These are phyloP conservation scores for Arthroderma sp. DNA, from an alignment of 2,329 filamentous ascomycete genomes.

Conservation along the genomic window DNA sequence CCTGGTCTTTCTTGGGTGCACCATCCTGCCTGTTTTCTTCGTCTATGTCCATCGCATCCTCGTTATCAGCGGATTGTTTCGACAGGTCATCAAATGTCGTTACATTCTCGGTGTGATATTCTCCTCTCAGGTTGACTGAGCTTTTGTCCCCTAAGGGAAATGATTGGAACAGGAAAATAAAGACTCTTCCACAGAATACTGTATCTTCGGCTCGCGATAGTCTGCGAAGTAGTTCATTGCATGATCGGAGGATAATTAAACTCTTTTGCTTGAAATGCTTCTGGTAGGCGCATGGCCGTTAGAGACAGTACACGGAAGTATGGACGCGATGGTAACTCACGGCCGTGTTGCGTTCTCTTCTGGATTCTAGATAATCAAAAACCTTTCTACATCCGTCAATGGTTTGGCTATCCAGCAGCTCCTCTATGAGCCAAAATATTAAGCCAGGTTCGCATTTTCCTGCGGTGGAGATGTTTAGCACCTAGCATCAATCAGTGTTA, in stretches of 20 bases:
- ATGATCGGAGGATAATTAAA: conserved; percentile 78
- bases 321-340: conserved; percentile 29
- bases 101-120: conserved; percentile 91
- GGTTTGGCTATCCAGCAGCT: conserved; percentile 89
- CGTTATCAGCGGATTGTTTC: conserved; percentile 21
- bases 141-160: conserved; percentile 94
- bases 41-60: conserved; percentile 56
- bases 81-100: conserved; percentile 61
- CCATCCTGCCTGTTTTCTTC: conserved; percentile 27
- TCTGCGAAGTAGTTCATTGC: conserved; percentile 86
- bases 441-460: conserved; percentile 56
- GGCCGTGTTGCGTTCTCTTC: conserved; percentile 74
- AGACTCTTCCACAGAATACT: conserved; percentile 91
- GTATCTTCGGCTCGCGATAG: conserved; percentile 94
- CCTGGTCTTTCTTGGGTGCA: conserved; percentile 19
- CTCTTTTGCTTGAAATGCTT: conserved; percentile 70
- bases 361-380: conserved; percentile 89
- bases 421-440: conserved; percentile 82
- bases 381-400: conserved; percentile 81
- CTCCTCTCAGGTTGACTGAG: conserved; percentile 88
- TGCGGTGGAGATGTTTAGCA: conserved; percentile 4
- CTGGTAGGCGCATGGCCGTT: conserved; percentile 14
- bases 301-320: neutral
- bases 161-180: conserved; percentile 97
- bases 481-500: neutral